Evolutionary conservation across 2,329 filamentous ascomycete species (phyloP).

Genomic region (Teratosphaeria viscida): DNA sequence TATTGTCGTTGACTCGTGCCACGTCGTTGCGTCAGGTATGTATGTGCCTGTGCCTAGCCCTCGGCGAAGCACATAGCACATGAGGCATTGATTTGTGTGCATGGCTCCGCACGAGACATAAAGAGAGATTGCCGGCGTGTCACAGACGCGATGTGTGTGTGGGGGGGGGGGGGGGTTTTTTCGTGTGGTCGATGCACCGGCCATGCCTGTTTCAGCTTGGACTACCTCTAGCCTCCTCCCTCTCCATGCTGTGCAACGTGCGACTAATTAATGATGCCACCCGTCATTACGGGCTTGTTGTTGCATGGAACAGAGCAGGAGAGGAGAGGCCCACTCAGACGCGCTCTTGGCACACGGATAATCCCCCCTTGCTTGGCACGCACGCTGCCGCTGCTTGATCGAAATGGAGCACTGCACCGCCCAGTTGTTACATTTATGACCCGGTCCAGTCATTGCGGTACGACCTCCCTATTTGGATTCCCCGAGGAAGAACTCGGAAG

Average conservation of each 20-base stretch:
- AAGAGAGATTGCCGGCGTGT: not conserved
- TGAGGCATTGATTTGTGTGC: not conserved
- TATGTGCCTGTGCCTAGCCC: not conserved
- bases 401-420: not conserved
- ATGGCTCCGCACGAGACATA: not conserved
- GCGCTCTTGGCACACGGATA: not conserved
- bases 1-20: conserved; percentile 1
- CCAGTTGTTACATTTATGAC: not conserved
- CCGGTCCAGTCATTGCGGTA: not conserved
- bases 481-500: not conserved
- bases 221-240: not conserved
- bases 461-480: too few species aligned
- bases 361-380: conserved; percentile 1
- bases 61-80: not conserved
- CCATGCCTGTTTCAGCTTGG: conserved; percentile 8
- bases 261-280: conserved; percentile 1
- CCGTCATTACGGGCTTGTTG: conserved; percentile 7
- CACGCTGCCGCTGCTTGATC: not conserved
- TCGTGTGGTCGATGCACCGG: not conserved
- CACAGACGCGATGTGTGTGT: not conserved
- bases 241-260: conserved; percentile 9
- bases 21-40: not conserved
- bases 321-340: not conserved
- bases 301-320: not conserved
- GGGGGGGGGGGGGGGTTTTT: too few species aligned